These are phyloP conservation scores for Blumeria graminis DNA, from an alignment of 2,329 filamentous ascomycete genomes.

Conservation along the genomic window DNA sequence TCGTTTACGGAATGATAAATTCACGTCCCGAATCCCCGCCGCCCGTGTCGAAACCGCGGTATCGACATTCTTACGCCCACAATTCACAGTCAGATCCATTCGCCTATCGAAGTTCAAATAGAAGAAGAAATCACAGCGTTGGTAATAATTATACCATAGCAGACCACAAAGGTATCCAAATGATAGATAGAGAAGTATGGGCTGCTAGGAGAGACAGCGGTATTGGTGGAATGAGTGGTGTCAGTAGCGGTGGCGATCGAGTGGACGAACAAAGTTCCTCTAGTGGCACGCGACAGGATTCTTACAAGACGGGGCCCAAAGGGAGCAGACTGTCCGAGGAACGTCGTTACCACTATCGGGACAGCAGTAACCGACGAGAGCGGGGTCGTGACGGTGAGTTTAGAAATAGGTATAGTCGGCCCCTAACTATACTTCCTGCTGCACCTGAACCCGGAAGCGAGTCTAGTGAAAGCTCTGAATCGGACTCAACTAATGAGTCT, in stretches of 20 bases:
- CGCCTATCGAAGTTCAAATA: not conserved
- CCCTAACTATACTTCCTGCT: not conserved
- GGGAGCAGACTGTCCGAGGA: too few relatives aligned
- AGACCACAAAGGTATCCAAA: not conserved
- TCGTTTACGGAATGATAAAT: not conserved
- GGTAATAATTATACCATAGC: not conserved
- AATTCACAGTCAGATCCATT: not conserved
- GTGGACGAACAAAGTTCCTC: not conserved
- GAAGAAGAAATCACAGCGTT: not conserved
- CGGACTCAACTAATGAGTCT: not conserved
- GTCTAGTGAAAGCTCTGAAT: not conserved
- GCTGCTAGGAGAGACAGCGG: not conserved
- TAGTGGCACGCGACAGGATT: not conserved
- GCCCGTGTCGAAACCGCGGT: too few relatives aligned
- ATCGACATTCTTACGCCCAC: not conserved
- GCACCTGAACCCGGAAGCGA: not conserved
- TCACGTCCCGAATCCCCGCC: not conserved
- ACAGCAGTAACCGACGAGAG: not conserved
- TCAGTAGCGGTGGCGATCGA: not conserved
- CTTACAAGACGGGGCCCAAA: too few relatives aligned
- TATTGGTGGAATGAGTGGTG: not conserved
- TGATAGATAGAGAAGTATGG: not conserved
- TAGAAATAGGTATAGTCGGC: not conserved
- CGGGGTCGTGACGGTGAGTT: not conserved
- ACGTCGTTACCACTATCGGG: not conserved